A percentile compares a stretch with the other conserved stretches of the same genome.
Evolutionary conservation across 78 protist genomes (phyloP).

Genomic region (Cyanophora paradoxa): DNA sequence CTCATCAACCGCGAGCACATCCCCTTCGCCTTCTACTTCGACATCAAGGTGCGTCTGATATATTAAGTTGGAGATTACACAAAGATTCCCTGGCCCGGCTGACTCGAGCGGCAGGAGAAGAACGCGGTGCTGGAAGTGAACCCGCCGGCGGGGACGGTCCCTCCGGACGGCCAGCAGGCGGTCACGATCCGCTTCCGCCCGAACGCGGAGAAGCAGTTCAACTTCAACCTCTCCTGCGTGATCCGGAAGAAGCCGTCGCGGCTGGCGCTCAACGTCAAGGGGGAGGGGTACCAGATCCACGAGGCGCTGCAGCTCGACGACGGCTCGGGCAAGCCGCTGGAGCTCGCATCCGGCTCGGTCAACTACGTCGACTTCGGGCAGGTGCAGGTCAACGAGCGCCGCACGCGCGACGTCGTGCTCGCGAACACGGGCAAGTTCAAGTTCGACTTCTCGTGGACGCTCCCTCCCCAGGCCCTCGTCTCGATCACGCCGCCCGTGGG

Average conservation of each 20-base stretch:
- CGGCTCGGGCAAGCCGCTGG: neutral
- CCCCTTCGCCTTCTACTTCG: conserved; percentile 57
- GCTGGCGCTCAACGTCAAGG: conserved; percentile 63
- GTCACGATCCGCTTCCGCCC: conserved; percentile 53
- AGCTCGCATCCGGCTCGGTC: neutral
- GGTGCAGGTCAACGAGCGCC: conserved; percentile 46
- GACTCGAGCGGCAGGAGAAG: neutral
- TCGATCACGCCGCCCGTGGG: conserved; percentile 22
- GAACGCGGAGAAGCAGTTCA: conserved; percentile 39
- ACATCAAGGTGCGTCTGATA: conserved; percentile 1
- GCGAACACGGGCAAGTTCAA: conserved; percentile 43
- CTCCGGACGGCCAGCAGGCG: conserved; percentile 5
- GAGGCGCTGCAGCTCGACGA: neutral
- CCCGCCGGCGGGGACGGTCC: conserved; percentile 54
- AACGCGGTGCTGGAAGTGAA: conserved; percentile 3
- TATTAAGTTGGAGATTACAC: no score
- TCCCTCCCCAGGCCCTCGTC: neutral
- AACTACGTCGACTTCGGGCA: conserved; percentile 50
- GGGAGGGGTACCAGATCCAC: conserved; percentile 62
- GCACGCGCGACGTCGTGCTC: neutral
- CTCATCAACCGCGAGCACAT: conserved; percentile 49
- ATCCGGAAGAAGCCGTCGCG: conserved; percentile 43
- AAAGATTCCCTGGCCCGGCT: no score
- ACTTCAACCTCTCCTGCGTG: conserved; percentile 32
- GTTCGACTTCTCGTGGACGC: conserved; percentile 43